Evolutionary conservation across 1,284 basidiomycete species (phyloP), one percentile per base, ranked within the genome.

Genomic region (Phlebopus sp.): DNA sequence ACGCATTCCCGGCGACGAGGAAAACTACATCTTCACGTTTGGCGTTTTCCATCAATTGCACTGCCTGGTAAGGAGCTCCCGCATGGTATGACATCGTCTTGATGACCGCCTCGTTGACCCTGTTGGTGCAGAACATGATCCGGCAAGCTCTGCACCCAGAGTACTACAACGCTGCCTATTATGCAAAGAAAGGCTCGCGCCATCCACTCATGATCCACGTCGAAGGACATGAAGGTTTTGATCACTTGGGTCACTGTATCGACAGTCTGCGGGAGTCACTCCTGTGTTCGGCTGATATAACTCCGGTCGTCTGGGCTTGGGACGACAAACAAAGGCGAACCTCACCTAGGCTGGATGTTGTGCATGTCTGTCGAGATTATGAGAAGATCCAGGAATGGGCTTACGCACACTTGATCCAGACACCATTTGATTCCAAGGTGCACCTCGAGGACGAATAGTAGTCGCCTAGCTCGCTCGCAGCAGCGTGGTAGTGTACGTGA

Each of bases 41-140:
- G 63, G 64, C 32, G 59, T 67, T 7, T 68, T 67, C 44, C 64
- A 68, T 43, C 60, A 68, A 41, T 51, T 67, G 17, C 65, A 67
- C 48, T 66, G 63, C 42, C 52, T 66, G 25, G 64, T 62, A 43
- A 36, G 59, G 49, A 23, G 37, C 4, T 47, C 32, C 18, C 38
- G 36, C 32, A 29, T 6, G 34, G 15, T 23, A 18, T 37, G 15
- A 30, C 10, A 11, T 27, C 39, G 14, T 17, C 10, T 31, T 48
- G 21, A 25, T 27, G 14, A n/a, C 32, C 27, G 27, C 7, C 2
- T 29, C 2, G 8, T 7, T 17, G 29, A 6, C n/a, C 31, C 10
- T 9, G 8, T 29, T 34, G 5, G 11, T 34, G 19, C 30, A 63
- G 59, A 57, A 60, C 25, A 53, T 54, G 36, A 37, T 59, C 18